Percentiles rank a stretch among this genome's conserved stretches.
phyloP scores from a whole-genome alignment of 345 rosid species.

The Passiflora organensis region DNA sequence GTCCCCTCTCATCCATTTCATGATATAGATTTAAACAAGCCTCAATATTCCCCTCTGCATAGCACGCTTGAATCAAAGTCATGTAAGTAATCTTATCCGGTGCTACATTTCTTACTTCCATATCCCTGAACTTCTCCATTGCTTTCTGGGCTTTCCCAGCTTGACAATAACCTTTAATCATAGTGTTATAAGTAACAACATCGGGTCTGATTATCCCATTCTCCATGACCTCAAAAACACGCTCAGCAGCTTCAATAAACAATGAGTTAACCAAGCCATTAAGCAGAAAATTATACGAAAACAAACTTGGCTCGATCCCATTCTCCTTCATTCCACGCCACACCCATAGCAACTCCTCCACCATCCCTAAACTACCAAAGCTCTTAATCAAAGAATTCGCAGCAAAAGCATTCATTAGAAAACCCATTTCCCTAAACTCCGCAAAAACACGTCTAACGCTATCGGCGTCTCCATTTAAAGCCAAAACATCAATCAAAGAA shows the following conservation, averaged over 20 bases:
- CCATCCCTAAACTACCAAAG: constrained; percentile 81
- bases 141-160: constrained; percentile 64
- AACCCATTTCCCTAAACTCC: constrained; percentile 39
- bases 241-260: constrained; percentile 73
- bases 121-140: constrained; percentile 48
- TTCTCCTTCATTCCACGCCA: constrained; percentile 90
- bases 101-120: constrained; percentile 59
- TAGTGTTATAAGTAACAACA: constrained; percentile 66
- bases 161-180: constrained; percentile 83
- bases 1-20: constrained; percentile 76
- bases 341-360: constrained; percentile 86
- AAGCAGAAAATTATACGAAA: constrained; percentile 64
- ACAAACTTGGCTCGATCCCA: constrained; percentile 69
- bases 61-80: constrained; percentile 79
- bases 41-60: constrained; percentile 59
- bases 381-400: constrained; percentile 71
- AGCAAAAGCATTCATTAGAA: constrained; percentile 43
- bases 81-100: constrained; percentile 80
- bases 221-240: constrained; percentile 72
- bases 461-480: constrained; percentile 37
- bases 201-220: constrained; percentile 61
- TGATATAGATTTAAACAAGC: constrained; percentile 67
- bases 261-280: constrained; percentile 65
- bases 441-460: constrained; percentile 41
- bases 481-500: constrained; percentile 56